phyloP scores from a whole-genome alignment of 2,329 filamentous ascomycete genomes.

The Penicillium sp. region DNA sequence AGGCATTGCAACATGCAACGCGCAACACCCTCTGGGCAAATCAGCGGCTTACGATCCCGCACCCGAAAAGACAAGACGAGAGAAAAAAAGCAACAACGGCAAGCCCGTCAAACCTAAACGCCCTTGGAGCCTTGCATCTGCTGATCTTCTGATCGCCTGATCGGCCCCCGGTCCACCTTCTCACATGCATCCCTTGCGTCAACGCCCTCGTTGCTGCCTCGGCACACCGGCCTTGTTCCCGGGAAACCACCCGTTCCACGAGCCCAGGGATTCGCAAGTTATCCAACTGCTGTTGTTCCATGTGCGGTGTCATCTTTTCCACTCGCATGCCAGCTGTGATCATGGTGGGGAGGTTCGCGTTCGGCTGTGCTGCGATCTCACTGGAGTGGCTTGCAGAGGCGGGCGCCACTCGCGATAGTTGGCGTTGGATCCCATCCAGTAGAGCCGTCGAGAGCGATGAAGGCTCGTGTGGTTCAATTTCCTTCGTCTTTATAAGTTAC shows the following conservation, averaged over 20 bases:
- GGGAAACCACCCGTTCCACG: constrained; percentile 4
- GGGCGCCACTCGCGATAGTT: constrained; percentile 9
- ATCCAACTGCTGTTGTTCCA: constrained; percentile 5
- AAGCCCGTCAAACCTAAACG: constrained; percentile 14
- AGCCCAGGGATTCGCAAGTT: background rate
- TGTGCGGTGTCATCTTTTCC: constrained; percentile 12
- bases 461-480: too few relatives aligned
- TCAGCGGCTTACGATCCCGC: background rate
- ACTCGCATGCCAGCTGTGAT: constrained; percentile 1
- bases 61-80: background rate
- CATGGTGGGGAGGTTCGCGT: constrained; percentile 7
- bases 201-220: constrained; percentile 16
- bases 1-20: background rate
- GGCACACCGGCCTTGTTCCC: constrained; percentile 4
- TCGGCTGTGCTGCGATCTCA: constrained; percentile 17
- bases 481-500: too few relatives aligned
- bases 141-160: constrained; percentile 18
- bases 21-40: too few relatives aligned
- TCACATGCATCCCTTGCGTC: constrained; percentile 17
- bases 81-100: constrained; percentile 12
- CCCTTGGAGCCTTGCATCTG: constrained; percentile 12
- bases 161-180: constrained; percentile 8
- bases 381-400: constrained; percentile 17
- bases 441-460: too few relatives aligned
- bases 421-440: constrained; percentile 2